phyloP scores from a whole-genome alignment of 2,329 filamentous ascomycete genomes.

The Fusarium humuli region DNA sequence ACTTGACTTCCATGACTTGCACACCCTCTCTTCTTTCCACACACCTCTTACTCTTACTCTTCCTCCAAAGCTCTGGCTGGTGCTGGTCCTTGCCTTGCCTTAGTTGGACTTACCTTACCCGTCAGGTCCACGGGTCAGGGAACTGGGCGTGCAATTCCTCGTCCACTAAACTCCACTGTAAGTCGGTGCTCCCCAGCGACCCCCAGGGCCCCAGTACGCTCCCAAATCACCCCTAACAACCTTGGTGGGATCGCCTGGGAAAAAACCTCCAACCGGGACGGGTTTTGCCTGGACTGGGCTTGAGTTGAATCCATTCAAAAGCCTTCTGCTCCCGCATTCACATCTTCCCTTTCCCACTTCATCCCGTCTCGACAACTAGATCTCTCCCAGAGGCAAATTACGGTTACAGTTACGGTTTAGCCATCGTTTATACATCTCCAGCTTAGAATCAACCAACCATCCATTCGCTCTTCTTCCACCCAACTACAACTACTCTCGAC shows the following conservation, averaged over 20 bases:
- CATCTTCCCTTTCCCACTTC: slow-evolving; percentile 48
- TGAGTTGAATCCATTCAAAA: slow-evolving; percentile 55
- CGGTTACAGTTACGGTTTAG: slow-evolving; percentile 25
- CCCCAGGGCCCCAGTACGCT: slow-evolving; percentile 42
- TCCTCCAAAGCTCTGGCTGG: neutral
- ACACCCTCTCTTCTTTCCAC: slow-evolving; percentile 4
- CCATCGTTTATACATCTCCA: slow-evolving; percentile 29
- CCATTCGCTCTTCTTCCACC: slow-evolving; percentile 18
- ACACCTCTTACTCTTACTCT: slow-evolving; percentile 14
- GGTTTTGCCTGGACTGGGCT: slow-evolving; percentile 34
- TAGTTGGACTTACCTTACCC: slow-evolving; percentile 1
- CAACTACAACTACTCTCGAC: slow-evolving; percentile 2
- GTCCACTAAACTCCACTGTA: slow-evolving; percentile 40
- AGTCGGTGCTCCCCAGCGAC: slow-evolving; percentile 41
- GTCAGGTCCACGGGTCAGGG: neutral
- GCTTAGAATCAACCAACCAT: slow-evolving; percentile 24
- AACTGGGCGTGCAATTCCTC: slow-evolving; percentile 17
- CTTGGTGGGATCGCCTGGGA: slow-evolving; percentile 48
- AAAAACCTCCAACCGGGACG: slow-evolving; percentile 45
- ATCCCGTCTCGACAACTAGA: slow-evolving; percentile 44
- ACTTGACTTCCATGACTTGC: slow-evolving; percentile 7
- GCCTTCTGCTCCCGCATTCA: slow-evolving; percentile 53
- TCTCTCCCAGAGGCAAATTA: slow-evolving; percentile 21
- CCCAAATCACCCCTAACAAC: slow-evolving; percentile 53
- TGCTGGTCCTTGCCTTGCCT: neutral